These are phyloP conservation scores for Pleodorina starrii DNA, from an alignment of 139 green algal genomes.

Conservation along the genomic window DNA sequence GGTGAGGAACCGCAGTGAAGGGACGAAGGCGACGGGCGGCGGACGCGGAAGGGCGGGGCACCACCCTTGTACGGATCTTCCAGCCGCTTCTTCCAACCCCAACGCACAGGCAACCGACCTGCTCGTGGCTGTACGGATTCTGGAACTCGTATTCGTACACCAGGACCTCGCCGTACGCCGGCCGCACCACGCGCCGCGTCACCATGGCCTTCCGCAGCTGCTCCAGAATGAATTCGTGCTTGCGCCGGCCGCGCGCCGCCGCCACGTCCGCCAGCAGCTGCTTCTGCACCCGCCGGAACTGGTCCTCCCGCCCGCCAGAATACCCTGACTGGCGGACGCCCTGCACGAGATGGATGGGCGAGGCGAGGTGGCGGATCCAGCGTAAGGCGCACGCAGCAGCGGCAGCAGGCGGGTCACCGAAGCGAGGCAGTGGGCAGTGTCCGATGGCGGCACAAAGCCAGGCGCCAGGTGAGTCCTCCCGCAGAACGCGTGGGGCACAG, in stretches of 20 bases:
- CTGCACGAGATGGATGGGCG: too few relatives aligned
- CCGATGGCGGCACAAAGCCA: background rate
- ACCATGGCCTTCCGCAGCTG: slow-evolving; percentile 67
- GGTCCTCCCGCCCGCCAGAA: slow-evolving; percentile 20
- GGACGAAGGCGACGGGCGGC: too few relatives aligned
- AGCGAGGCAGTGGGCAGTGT: background rate
- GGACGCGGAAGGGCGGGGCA: too few relatives aligned
- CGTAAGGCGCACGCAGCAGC: too few relatives aligned
- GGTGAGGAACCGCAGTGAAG: too few relatives aligned
- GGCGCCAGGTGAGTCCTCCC: too few relatives aligned
- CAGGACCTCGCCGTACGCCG: slow-evolving; percentile 61
- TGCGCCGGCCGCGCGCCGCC: slow-evolving; percentile 59
- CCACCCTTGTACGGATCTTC: too few relatives aligned
- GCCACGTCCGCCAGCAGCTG: slow-evolving; percentile 71
- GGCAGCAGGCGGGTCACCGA: too few relatives aligned
- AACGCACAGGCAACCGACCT: too few relatives aligned
- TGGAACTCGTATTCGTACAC: slow-evolving; percentile 68
- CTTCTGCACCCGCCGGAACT: slow-evolving; percentile 64
- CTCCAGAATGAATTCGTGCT: slow-evolving; percentile 63
- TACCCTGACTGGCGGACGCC: background rate
- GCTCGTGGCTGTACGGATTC: slow-evolving; percentile 63
- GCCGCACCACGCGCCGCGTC: slow-evolving; percentile 46
- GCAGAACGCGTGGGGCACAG: too few relatives aligned
- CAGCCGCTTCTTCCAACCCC: too few relatives aligned
- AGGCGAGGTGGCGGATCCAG: too few relatives aligned